Base-by-base conservation (phyloP, 106 monocot species). In the Phalaenopsis equestris region DNA sequence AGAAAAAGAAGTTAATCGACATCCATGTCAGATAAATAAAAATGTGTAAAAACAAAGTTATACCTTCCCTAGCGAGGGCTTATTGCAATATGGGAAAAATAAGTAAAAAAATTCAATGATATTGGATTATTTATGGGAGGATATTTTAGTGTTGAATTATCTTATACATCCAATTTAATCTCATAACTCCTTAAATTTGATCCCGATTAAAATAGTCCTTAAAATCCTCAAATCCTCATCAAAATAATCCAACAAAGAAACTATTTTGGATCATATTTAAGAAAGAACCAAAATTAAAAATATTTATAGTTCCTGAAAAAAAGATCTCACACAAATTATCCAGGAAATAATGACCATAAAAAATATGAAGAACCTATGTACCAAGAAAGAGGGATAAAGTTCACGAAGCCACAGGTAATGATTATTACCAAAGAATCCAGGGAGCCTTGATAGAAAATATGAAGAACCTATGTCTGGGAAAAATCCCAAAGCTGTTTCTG, bases 391-490 rank as follows among this genome's bases (percentile, higher is more conserved):
- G 19, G 6, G 36, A 81, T 42, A 58, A 30, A 56, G n/a, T 24
- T 55, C 19, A 15, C 70, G 23, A 24, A 24, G 68, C 42, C 55
- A 77, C n/a, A 76, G 76, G 55, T 21, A 46, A 45, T 37, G 41
- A 79, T 21, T 49, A 73, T 65, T 90, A 98, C 98, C 98, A 83
- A 91, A 91, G 64, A 81, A 91, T 23, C 98, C 94, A 78, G 87
- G 89, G 19, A 92, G 80, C 57, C 86, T 88, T 81, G 97, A 94
- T 45, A 98, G 81, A 81, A 98, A 98, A 86, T 91, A 94, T 24
- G 97, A 94, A 73, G 97, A 80, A 82, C 97, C 97, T 84, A 94
- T 86, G 86, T 98, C 94, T 83, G 94, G 97, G 77, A 94, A 92
- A 65, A 92, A 83, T 11, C 97, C 97, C 16, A 98, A 76, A 56